phyloP scores from a whole-genome alignment of 371 early-diverging fungal species.

The Gilbertella persicaria region DNA sequence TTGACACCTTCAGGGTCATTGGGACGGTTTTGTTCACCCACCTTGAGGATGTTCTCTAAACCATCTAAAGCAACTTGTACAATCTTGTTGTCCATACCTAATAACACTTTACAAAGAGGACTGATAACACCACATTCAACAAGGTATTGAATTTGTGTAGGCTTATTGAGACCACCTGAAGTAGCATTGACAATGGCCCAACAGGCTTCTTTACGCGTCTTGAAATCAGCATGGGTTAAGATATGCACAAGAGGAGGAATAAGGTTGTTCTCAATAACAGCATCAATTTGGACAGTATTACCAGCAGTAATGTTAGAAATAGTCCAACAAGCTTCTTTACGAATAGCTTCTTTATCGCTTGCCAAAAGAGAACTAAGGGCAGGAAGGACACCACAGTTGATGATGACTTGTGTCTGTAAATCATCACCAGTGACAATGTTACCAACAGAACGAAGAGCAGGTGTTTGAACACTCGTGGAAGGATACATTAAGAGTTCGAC shows the following conservation, averaged over 20 bases:
- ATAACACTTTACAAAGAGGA: conserved; percentile 93
- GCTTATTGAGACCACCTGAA: conserved; percentile 86
- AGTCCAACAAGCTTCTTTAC: conserved; percentile 99
- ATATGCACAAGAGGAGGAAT: conserved; percentile 92
- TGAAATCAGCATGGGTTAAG: conserved; percentile 90
- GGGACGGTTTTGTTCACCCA: conserved; percentile 78
- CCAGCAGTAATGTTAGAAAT: conserved; percentile 99
- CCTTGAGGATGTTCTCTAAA: conserved; percentile 95
- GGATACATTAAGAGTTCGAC: conserved; percentile 92
- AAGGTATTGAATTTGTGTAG: conserved; percentile 90
- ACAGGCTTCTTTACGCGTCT: conserved; percentile 99
- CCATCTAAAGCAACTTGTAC: conserved; percentile 97
- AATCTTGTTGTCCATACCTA: conserved; percentile 89
- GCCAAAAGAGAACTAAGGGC: conserved; percentile 82
- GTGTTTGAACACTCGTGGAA: conserved; percentile 90
- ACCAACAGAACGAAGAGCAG: conserved; percentile 97
- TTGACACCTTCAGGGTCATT: conserved; percentile 67
- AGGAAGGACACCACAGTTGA: conserved; percentile 88
- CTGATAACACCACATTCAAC: conserved; percentile 91
- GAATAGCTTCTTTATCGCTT: conserved; percentile 90
- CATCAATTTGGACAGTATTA: conserved; percentile 91
- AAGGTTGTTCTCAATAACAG: conserved; percentile 93
- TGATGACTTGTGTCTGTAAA: conserved; percentile 93
- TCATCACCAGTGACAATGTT: conserved; percentile 99
- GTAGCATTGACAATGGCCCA: conserved; percentile 99